Evolutionary conservation across 257 asterid species (phyloP), one percentile per base, ranked within the genome.

Genomic region (Penstemon eatonii): DNA sequence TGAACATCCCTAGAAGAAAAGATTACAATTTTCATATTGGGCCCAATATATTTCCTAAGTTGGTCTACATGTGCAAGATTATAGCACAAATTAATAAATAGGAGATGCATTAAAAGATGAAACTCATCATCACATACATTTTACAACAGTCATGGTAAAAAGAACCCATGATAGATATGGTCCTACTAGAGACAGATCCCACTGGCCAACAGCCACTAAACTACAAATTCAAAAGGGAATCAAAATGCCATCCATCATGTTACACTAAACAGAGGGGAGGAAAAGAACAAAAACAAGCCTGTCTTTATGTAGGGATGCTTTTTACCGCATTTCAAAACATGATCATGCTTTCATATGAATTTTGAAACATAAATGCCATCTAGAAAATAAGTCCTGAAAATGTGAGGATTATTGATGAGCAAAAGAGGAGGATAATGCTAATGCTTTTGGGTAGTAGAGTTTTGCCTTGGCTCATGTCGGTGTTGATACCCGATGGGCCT

Each of bases 401-500:
- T 15, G 74, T 8, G 15, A 78, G 57, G 6, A 58, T 60, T 9
- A 70, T 39, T 36, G 65, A 18, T 13, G 37, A 45, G 55, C n/a
- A 60, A 37, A 69, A 13, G 37, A 61, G 33, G 42, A 19, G 33
- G 33, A 25, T 25, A 25, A 25, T 25, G 33, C 1, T 25, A 25
- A 5, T 53, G 49, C 3, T 36, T 18, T 59, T 58, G 47, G 51
- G 79, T 7, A 49, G 63, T 39, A 60, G 9, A 13, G 56, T 64
- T 47, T 56, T 75, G 3, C 70, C 90, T 2, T 37, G 57, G 25
- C 68, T 78, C 3, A 63, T 60, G 40, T 85, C 82, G 1, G 71
- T 77, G 72, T 80, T 78, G 7, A 73, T 52, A 5, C 84, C 84
- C 1, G 90, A 40, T 4, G 87, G 82, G 5, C 85, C 83, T 19